Evolutionary conservation across 2,329 filamentous ascomycete genomes (phyloP), one percentile per base, ranked within the genome.

Genomic region (Ophiostoma tasmaniense): DNA sequence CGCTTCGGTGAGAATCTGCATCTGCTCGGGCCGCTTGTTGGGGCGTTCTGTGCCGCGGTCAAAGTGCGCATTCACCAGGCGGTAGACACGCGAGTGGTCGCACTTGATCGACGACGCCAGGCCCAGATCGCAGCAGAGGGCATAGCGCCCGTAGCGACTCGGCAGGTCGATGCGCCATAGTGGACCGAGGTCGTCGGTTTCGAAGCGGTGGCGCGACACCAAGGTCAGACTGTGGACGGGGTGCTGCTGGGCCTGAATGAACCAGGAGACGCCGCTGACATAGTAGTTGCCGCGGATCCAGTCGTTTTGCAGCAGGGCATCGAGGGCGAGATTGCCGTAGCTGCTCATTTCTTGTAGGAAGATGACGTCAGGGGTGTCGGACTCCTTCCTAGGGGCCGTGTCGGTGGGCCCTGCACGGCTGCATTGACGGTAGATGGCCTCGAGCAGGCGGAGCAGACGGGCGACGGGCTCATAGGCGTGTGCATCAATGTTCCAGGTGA

Each of bases 61-160:
- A 10, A 81, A 73, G 67, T 81, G 78, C 14, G 81, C 77, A 39
- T 81, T 80, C 68, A 78, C 67, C n/a, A 80, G 74, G 8, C 76
- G 76, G 62, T 39, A 65, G 35, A 65, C 33, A 35, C 62, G 62
- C 35, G 30, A 76, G 66, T 37, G 72, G 71, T 30, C 42, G 55
- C 55, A 61, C 25, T 11, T 68, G 2, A 17, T 55, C 25, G 64
- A 52, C 66, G 62, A 25, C 37, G 67, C n/a, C 33, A 59, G 28
- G 17, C 7, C n/a, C 10, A 79, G 35, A 52, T 80, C 77, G 69
- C 78, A 78, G 69, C 77, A 80, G 6, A 80, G 74, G 1, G 77
- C 78, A 70, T 78, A 74, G 37, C 77, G 73, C 11, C 68, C 72
- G 66, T 75, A 80, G 14, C 72, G 74, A 66, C 75, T 78, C 1